Conservation (phyloP, 2,329 filamentous ascomycete species). For the Pleoardoris graminearum region DNA sequence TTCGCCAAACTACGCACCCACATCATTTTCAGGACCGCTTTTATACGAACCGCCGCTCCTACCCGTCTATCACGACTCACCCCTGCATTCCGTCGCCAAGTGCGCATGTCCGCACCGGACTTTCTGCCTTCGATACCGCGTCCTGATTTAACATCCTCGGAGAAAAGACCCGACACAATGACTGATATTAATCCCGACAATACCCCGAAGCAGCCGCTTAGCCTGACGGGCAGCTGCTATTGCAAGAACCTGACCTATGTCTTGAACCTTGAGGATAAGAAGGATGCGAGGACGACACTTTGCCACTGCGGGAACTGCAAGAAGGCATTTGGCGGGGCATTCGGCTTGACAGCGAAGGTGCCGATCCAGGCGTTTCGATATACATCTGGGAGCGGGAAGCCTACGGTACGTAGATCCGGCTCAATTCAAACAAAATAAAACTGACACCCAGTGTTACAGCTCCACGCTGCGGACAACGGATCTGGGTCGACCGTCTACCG, state of each 20-base stretch:
- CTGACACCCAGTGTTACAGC: slow-evolving; percentile 22
- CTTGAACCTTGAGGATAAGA: slow-evolving; percentile 49
- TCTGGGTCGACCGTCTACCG: slow-evolving; percentile 52
- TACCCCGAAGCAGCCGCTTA: slow-evolving; percentile 8
- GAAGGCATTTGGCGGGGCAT: slow-evolving; percentile 57
- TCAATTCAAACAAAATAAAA: not conserved
- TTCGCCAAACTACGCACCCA: not conserved
- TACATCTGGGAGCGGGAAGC: slow-evolving; percentile 24
- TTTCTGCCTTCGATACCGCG: not conserved
- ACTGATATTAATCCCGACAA: not conserved
- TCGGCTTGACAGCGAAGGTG: slow-evolving; percentile 58
- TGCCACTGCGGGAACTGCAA: slow-evolving; percentile 60
- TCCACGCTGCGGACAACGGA: slow-evolving; percentile 57
- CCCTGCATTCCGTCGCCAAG: not conserved
- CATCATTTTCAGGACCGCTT: not conserved
- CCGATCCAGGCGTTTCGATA: slow-evolving; percentile 51
- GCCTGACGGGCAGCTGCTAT: slow-evolving; percentile 51
- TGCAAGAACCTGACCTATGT: slow-evolving; percentile 54
- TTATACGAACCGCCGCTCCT: not conserved
- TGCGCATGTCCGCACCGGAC: not conserved
- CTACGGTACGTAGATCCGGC: slow-evolving; percentile 13
- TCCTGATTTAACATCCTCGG: not conserved
- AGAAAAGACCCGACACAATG: not conserved
- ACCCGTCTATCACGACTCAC: not conserved
- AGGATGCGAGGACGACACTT: slow-evolving; percentile 55